A percentile compares a stretch with the other conserved stretches of the same genome.
These are phyloP conservation scores for Xylaria sp. DNA, from an alignment of 2,329 filamentous ascomycete genomes.

Conservation along the genomic window DNA sequence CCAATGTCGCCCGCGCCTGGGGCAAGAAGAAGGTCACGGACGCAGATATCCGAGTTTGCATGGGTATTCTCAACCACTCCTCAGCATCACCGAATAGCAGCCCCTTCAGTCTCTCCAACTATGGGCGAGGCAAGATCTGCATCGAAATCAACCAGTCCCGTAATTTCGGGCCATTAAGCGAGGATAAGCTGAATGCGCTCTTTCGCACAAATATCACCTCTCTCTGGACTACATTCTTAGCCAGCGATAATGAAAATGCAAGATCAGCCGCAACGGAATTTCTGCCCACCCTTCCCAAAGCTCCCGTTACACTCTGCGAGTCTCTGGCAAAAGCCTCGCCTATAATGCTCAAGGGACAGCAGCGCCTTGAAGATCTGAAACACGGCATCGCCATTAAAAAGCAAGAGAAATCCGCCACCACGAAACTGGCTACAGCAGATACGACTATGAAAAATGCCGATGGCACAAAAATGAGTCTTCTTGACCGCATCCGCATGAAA, in stretches of 20 bases:
- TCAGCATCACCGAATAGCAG: slow-evolving; percentile 38
- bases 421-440: slow-evolving; percentile 49
- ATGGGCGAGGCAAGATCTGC: slow-evolving; percentile 62
- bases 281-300: slow-evolving; percentile 66
- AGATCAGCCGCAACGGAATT: slow-evolving; percentile 57
- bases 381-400: slow-evolving; percentile 66
- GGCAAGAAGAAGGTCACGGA: slow-evolving; percentile 74
- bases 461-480: slow-evolving; percentile 70
- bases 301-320: slow-evolving; percentile 62
- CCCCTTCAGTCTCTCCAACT: slow-evolving; percentile 53
- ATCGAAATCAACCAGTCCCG: slow-evolving; percentile 63
- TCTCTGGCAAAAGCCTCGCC: slow-evolving; percentile 65
- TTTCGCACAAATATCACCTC: slow-evolving; percentile 65
- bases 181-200: slow-evolving; percentile 63
- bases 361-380: slow-evolving; percentile 75
- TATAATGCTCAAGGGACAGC: slow-evolving; percentile 73
- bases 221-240: slow-evolving; percentile 54
- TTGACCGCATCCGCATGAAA: slow-evolving; percentile 81
- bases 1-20: slow-evolving; percentile 75
- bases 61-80: slow-evolving; percentile 68
- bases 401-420: slow-evolving; percentile 56
- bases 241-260: slow-evolving; percentile 38
- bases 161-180: slow-evolving; percentile 56
- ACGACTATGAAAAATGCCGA: slow-evolving; percentile 55
- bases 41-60: slow-evolving; percentile 72